Evolutionary conservation across 805 yeast genomes (phyloP), one percentile per base, ranked within the genome.

Genomic region (Kodamaea sagamina): DNA sequence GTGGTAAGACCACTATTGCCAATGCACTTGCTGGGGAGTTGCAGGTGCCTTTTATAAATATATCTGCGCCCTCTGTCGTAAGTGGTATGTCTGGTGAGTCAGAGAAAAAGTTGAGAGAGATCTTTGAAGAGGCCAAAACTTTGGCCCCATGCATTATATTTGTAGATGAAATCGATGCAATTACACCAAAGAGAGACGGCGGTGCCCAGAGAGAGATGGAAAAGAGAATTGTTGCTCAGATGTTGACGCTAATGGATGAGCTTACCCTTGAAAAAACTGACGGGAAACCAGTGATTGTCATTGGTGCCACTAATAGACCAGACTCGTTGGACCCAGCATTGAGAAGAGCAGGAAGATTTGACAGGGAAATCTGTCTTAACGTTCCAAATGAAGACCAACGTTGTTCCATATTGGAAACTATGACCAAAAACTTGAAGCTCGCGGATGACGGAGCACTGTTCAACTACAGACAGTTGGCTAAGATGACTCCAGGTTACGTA

Each of bases 61-160:
- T 93, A 1, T 86, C 96, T 19, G 98, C 99, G 0, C 99, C 99
- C 1, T 84, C 96, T 2, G 88, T 93, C 6, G 98, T 93, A 0
- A 87, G 96, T 48, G 99, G 99, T 4, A 93, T 93, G 98, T 88
- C 96, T n/a, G 99, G 99, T 32, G 99, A 93, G 62, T 82, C 92
- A 49, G 99, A 93, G 62, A 93, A 93, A 71, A 90, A 92, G 58
- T 73, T 93, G 16, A 75, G 99, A 48, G 98, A 93, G 46, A 71
- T 92, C 28, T 92, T 92, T 58, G 97, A 89, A 28, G 98, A 93
- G 59, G 99, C 99, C 3, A 84, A 83, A 55, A 55, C 76, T 3
- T 59, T 89, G 43, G 99, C 99, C 0, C 99, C 99, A 6, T 90
- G 97, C 63, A 67, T 93, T 21, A 77, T 93, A 39, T 93, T 93